These are phyloP conservation scores for Chlamydomonas schloesseri DNA, from an alignment of 139 green algal species.

Conservation along the genomic window DNA sequence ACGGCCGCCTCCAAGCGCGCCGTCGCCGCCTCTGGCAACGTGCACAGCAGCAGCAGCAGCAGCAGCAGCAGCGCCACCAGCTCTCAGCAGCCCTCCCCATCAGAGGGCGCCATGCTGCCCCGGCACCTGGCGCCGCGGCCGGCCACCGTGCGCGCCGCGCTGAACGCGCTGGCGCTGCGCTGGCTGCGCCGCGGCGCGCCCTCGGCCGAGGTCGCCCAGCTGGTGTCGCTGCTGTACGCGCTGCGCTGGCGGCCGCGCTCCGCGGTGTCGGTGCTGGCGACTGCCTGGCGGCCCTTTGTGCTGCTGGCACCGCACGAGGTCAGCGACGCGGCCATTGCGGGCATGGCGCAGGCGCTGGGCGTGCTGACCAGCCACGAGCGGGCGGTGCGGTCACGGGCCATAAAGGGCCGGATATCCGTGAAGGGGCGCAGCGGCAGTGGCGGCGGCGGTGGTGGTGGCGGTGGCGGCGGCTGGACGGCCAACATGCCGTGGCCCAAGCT, in stretches of 20 bases:
- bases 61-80: too few species aligned
- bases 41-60: too few species aligned
- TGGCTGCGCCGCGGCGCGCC: conserved; percentile 10
- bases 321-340: conserved; percentile 16
- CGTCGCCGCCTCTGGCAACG: too few species aligned
- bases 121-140: neutral
- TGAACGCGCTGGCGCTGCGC: conserved; percentile 27
- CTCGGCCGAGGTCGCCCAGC: neutral
- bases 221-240: neutral
- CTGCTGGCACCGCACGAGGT: neutral
- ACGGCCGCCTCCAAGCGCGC: neutral
- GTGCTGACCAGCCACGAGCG: conserved; percentile 6
- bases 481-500: conserved; percentile 30
- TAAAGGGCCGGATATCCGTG: too few species aligned
- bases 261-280: neutral
- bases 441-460: too few species aligned
- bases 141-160: neutral
- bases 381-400: too few species aligned
- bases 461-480: too few species aligned
- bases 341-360: conserved; percentile 29
- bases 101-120: too few species aligned
- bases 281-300: conserved; percentile 23
- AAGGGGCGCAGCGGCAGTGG: neutral
- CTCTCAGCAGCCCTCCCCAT: neutral
- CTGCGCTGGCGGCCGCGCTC: conserved; percentile 14